Evolutionary conservation across 352 stramenopile species (phyloP).

Genomic region (Saprolegnia diclina): DNA sequence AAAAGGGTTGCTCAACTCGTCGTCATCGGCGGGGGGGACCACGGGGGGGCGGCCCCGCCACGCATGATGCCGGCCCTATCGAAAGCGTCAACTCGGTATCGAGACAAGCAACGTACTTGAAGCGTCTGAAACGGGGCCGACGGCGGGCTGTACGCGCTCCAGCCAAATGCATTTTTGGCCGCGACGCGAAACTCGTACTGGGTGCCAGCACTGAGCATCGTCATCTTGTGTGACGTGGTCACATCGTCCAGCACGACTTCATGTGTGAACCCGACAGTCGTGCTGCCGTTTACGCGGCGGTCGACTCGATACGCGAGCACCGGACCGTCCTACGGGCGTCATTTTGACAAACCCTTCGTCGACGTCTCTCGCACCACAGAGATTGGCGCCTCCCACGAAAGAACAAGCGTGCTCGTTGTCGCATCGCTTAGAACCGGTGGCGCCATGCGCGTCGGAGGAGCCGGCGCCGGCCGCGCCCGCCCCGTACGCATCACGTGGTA

Average conservation of each 20-base stretch:
- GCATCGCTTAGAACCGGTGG: conserved; percentile 37
- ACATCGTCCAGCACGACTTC: conserved; percentile 36
- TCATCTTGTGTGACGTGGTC: conserved; percentile 33
- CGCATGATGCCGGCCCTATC: conserved; percentile 24
- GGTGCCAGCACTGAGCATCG: conserved; percentile 62
- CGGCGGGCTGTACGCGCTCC: conserved; percentile 62
- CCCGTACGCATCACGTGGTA: conserved; percentile 74
- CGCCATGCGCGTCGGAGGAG: conserved; percentile 37
- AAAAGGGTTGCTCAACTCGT: conserved; percentile 21
- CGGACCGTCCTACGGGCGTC: conserved; percentile 26
- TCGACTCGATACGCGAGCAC: conserved; percentile 52
- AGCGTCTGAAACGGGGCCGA: conserved; percentile 51
- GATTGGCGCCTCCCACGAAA: conserved; percentile 42
- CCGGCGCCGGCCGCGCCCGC: conserved; percentile 39
- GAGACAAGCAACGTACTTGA: conserved; percentile 5
- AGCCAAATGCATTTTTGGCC: conserved; percentile 58
- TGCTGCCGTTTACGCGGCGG: conserved; percentile 54
- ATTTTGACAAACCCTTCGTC: neutral
- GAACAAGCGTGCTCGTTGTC: conserved; percentile 41
- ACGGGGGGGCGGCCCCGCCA: conserved; percentile 10
- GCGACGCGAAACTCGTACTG: conserved; percentile 84
- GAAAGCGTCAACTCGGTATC: neutral
- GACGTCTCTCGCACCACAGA: neutral
- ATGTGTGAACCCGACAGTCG: conserved; percentile 49
- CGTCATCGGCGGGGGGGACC: conserved; percentile 8